Base-by-base conservation (phyloP, 78 protist species). In the Trichosphaerium sp. region DNA sequence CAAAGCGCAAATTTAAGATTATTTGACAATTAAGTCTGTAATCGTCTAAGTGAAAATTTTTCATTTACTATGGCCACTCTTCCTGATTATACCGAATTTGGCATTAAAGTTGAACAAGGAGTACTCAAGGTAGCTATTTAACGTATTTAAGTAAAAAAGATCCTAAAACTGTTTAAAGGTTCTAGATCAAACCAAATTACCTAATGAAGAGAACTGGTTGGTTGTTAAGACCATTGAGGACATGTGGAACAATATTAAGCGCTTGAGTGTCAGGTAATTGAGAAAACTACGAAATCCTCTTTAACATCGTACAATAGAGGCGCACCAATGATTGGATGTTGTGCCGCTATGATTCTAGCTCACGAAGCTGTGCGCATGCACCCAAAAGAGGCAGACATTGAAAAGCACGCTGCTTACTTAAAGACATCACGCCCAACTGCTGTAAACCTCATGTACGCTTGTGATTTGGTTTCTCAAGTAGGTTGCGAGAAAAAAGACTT, bases 391-490 rank as follows among this genome's bases (percentile, higher is more conserved):
- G 58, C 65, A 21, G 55, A 60, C 14, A 44, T 75, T 0, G 10
- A 49, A 0, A 31, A 42, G n/a, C 47, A 68, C 4, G 23, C 69
- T 10, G 41, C 32, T 1, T 29, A 56, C 18, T n/a, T 75, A 1
- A 63, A 69, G 29, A 55, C 58, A 26, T 57, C 83, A 6, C 23
- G 88, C 26, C 88, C 88, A 11, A 82, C 88, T 0, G 88, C 88
- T 3, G 88, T 82, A 21, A 82, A 82, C 31, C 52, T 82, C 41
- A 77, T 82, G 80, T 43, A 60, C 52, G 49, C 66, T 2, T 18
- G 61, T n/a, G 83, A 82, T 31, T 58, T 31, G 35, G 52, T 82
- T 76, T 21, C 54, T 11, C 67, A 52, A 41, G 47, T 58, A 2
- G 12, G 28, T 5, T 23, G 15, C 25, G 41, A 61, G 18, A 56